Conservation (phyloP, 2,329 filamentous ascomycete genomes). For the Aureobasidium uvarum region DNA sequence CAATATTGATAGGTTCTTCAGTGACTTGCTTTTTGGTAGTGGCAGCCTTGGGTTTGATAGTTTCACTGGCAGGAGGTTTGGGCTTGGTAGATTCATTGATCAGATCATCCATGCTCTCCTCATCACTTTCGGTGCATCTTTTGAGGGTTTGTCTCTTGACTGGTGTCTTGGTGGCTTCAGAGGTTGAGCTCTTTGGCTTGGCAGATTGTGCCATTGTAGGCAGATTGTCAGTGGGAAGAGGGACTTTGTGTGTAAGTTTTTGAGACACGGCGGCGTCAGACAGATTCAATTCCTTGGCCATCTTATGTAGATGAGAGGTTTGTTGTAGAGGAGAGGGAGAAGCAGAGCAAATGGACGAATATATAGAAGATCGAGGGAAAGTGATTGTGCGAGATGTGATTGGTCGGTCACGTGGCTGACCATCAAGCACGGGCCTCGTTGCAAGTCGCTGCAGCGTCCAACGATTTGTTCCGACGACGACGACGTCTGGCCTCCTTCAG, state of each 20-base stretch:
- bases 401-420: slow-evolving; percentile 17
- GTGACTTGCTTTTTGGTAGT: background rate
- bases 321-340: background rate
- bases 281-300: background rate
- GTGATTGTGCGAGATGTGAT: background rate
- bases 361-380: slow-evolving; percentile 7
- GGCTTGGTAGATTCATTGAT: background rate
- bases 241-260: background rate
- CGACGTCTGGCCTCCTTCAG: slow-evolving; percentile 23
- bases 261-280: background rate
- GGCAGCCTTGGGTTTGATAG: background rate
- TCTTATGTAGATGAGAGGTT: background rate
- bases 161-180: background rate
- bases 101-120: background rate
- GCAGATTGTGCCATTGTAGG: background rate
- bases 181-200: slow-evolving; percentile 26
- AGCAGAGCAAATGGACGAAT: background rate
- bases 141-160: background rate
- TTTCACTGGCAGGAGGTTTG: background rate
- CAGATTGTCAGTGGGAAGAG: background rate
- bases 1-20: background rate
- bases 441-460: background rate
- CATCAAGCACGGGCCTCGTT: background rate
- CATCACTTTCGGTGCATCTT: background rate
- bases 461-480: slow-evolving; percentile 9